Evolutionary conservation across 2,329 filamentous ascomycete species (phyloP).

Genomic region (Aspergillus luchuensis): DNA sequence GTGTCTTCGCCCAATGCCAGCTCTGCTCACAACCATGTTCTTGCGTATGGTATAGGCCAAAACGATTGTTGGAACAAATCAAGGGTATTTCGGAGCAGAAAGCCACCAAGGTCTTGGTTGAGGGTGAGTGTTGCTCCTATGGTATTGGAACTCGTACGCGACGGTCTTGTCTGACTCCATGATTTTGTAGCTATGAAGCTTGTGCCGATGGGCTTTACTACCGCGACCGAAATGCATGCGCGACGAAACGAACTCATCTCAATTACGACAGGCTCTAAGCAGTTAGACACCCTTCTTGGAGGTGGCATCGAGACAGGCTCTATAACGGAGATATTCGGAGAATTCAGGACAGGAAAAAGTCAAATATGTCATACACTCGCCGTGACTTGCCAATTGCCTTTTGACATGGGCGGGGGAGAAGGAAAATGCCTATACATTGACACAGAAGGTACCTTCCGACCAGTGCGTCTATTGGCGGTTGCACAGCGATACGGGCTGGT

Average conservation of each 20-base stretch:
- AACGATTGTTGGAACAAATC: slow-evolving; percentile 83
- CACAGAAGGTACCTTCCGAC: slow-evolving; percentile 95
- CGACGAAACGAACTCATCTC: slow-evolving; percentile 95
- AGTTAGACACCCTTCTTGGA: slow-evolving; percentile 89
- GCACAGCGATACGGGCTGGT: slow-evolving; percentile 93
- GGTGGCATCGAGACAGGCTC: slow-evolving; percentile 96
- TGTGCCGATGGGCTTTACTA: slow-evolving; percentile 98
- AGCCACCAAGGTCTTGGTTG: slow-evolving; percentile 83
- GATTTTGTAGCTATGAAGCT: slow-evolving; percentile 75
- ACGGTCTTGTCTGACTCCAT: slow-evolving; percentile 13
- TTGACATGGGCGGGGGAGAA: slow-evolving; percentile 98
- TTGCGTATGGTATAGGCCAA: slow-evolving; percentile 50
- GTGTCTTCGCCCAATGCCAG: background rate
- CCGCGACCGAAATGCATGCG: slow-evolving; percentile 98
- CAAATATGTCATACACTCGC: slow-evolving; percentile 99
- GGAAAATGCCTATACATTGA: slow-evolving; percentile 99
- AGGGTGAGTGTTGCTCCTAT: slow-evolving; percentile 65
- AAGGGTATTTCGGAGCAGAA: slow-evolving; percentile 99
- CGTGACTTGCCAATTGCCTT: slow-evolving; percentile 94
- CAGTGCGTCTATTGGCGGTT: slow-evolving; percentile 85
- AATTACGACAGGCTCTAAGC: slow-evolving; percentile 96
- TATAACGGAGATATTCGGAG: slow-evolving; percentile 96
- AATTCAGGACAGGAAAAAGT: slow-evolving; percentile 97
- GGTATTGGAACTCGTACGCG: background rate
- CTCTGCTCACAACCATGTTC: background rate